Percentiles rank a stretch among this genome's conserved stretches.
These are phyloP conservation scores for Apiospora rasikravindrae DNA, from an alignment of 2,329 filamentous ascomycete genomes.

Conservation along the genomic window DNA sequence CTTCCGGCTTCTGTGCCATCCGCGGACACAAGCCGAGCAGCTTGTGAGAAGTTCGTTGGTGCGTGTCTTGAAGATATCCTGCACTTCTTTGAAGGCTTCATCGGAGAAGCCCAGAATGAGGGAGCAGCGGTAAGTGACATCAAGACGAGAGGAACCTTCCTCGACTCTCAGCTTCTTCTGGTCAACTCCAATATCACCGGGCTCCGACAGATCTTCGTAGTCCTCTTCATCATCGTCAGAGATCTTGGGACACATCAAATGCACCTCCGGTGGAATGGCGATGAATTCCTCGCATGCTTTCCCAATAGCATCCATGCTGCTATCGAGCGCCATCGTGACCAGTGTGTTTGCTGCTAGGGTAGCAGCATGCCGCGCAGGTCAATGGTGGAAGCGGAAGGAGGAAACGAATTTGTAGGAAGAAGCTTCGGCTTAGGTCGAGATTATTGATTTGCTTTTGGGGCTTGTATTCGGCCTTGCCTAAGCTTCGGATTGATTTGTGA, in stretches of 20 bases:
- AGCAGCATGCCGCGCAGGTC: neutral
- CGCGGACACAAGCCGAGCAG: constrained; percentile 74
- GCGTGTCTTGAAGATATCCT: constrained; percentile 62
- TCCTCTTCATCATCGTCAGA: constrained; percentile 66
- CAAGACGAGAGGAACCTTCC: constrained; percentile 60
- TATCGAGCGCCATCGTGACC: constrained; percentile 10
- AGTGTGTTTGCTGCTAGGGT: neutral
- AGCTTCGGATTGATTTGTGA: neutral
- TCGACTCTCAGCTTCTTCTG: constrained; percentile 60
- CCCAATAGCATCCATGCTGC: constrained; percentile 8
- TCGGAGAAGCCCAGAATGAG: constrained; percentile 71
- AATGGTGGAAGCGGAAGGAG: neutral
- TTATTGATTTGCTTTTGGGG: neutral
- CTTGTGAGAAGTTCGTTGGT: constrained; percentile 64
- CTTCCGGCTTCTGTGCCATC: constrained; percentile 74
- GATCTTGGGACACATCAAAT: constrained; percentile 72
- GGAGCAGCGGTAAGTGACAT: constrained; percentile 70
- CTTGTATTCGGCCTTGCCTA: neutral
- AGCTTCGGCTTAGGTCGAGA: neutral
- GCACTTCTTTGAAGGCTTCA: constrained; percentile 63
- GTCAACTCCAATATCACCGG: constrained; percentile 52
- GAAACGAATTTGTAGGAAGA: neutral
- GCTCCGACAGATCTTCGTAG: constrained; percentile 61
- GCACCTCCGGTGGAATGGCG: constrained; percentile 52
- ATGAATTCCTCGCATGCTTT: constrained; percentile 23